These are phyloP conservation scores for Yamagishiella unicocca DNA, from an alignment of 139 green algal genomes.

Conservation along the genomic window DNA sequence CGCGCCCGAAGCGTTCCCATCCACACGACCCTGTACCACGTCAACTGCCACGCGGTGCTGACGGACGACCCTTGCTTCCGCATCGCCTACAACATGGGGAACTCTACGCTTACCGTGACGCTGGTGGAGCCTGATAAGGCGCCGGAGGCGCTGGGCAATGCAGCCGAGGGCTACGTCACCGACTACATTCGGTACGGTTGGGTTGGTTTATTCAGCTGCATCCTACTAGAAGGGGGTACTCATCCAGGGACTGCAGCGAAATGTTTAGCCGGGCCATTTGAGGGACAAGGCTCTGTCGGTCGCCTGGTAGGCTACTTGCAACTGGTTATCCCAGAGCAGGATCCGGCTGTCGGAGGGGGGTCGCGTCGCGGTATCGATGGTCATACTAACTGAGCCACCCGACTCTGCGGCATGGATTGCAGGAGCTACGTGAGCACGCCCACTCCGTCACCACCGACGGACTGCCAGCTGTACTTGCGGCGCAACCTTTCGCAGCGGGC, in stretches of 20 bases:
- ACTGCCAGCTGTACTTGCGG: slow-evolving; percentile 64
- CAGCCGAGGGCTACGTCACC: slow-evolving; percentile 72
- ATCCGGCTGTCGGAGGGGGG: not conserved
- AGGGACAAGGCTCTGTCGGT: too few species aligned
- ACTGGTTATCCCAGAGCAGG: not conserved
- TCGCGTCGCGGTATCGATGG: too few species aligned
- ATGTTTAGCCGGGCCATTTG: too few species aligned
- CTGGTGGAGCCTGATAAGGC: slow-evolving; percentile 81
- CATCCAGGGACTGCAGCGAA: too few species aligned
- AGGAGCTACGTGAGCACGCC: slow-evolving; percentile 62
- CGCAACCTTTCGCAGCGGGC: slow-evolving; percentile 64
- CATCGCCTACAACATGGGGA: slow-evolving; percentile 57
- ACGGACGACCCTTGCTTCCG: slow-evolving; percentile 84
- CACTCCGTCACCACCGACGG: slow-evolving; percentile 29
- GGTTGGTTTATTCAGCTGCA: too few species aligned
- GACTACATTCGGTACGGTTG: slow-evolving; percentile 76
- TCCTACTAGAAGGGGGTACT: too few species aligned
- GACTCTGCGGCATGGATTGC: not conserved
- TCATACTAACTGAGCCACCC: too few species aligned
- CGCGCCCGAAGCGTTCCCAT: slow-evolving; percentile 31
- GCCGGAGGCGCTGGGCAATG: slow-evolving; percentile 51
- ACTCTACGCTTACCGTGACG: slow-evolving; percentile 60
- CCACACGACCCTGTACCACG: slow-evolving; percentile 52
- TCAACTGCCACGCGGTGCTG: slow-evolving; percentile 56
- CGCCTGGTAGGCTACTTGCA: too few species aligned